phyloP scores from a whole-genome alignment of 768 basidiomycete genomes.

The Baorangia bicolor region DNA sequence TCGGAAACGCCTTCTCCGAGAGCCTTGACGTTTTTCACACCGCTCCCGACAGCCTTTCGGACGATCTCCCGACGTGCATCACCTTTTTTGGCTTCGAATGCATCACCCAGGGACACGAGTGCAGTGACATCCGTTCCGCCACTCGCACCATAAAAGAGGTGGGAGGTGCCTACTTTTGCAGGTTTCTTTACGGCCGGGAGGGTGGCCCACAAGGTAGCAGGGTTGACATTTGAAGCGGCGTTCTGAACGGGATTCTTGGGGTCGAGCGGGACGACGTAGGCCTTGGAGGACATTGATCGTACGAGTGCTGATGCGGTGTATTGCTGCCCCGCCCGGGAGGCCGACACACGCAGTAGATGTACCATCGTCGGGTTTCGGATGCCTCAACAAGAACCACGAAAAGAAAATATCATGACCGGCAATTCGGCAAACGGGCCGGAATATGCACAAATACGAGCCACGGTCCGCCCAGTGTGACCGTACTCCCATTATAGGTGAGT shows the following conservation, averaged over 20 bases:
- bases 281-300: constrained; percentile 51
- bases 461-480: not conserved
- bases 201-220: constrained; percentile 52
- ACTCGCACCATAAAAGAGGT: constrained; percentile 57
- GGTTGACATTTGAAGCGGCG: constrained; percentile 39
- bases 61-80: constrained; percentile 61
- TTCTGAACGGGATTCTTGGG: constrained; percentile 37
- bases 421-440: not conserved
- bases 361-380: constrained; percentile 28
- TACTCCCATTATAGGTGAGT: not conserved
- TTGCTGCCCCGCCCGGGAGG: constrained; percentile 17
- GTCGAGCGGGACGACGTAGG: constrained; percentile 60
- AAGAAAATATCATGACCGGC: not conserved
- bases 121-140: constrained; percentile 47
- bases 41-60: constrained; percentile 68
- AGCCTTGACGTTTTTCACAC: constrained; percentile 64
- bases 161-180: constrained; percentile 60
- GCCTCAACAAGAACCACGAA: not conserved
- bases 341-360: constrained; percentile 18
- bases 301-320: constrained; percentile 21
- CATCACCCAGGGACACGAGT: constrained; percentile 58
- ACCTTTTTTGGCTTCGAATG: constrained; percentile 44
- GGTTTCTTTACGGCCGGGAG: constrained; percentile 48
- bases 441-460: constrained; percentile 6
- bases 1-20: constrained; percentile 61